Conservation (phyloP, 257 asterid species). For the Anisodus tanguticus region DNA sequence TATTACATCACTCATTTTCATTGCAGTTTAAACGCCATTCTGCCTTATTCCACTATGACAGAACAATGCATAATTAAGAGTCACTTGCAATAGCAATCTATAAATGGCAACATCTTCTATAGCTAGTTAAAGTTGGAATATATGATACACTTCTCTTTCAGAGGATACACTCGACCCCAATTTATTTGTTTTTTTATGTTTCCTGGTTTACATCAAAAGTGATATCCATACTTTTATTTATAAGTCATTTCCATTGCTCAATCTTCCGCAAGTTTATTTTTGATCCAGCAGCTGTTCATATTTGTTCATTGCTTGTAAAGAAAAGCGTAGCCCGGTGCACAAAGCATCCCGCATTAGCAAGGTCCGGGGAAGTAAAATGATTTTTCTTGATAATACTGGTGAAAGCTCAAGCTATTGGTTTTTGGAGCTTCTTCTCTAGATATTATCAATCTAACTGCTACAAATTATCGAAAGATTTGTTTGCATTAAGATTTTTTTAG, state of each 20-base stretch:
- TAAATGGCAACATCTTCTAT: neutral
- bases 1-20: neutral
- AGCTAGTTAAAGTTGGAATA: neutral
- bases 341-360: too few relatives aligned
- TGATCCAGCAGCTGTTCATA: neutral
- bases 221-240: neutral
- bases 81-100: conserved; percentile 3
- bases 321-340: too few relatives aligned
- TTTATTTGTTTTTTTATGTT: neutral
- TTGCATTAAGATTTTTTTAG: too few relatives aligned
- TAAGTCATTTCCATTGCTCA: neutral
- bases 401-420: neutral
- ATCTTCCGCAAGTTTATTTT: neutral
- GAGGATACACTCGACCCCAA: neutral
- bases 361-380: neutral
- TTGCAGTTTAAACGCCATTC: neutral
- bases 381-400: conserved; percentile 1
- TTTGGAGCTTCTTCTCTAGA: neutral
- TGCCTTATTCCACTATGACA: neutral
- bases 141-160: neutral
- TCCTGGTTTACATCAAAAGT: neutral
- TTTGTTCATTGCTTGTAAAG: too few relatives aligned
- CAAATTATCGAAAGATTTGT: too few relatives aligned
- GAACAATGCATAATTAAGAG: neutral
- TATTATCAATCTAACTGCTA: neutral